Evolutionary conservation across 2,329 filamentous ascomycete species (phyloP).

Genomic region (Mycocentrospora acerina): DNA sequence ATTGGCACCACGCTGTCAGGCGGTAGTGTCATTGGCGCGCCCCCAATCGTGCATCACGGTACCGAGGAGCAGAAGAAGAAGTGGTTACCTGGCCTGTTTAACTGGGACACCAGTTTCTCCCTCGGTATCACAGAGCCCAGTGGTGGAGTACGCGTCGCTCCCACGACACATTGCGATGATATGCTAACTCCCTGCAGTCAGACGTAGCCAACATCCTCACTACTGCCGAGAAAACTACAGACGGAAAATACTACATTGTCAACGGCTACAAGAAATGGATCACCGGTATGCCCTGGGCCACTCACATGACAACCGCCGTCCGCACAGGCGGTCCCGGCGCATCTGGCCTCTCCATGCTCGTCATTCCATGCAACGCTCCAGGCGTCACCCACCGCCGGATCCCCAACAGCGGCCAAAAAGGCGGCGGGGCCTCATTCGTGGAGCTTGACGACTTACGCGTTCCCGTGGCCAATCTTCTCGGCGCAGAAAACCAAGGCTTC

Average conservation of each 20-base stretch:
- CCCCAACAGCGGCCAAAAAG: constrained; percentile 66
- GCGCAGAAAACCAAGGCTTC: constrained; percentile 58
- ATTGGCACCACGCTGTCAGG: constrained; percentile 61
- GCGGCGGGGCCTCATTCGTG: constrained; percentile 61
- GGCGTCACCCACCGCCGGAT: constrained; percentile 60
- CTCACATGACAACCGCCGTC: constrained; percentile 64
- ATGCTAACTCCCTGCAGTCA: constrained; percentile 40
- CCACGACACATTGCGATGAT: not conserved
- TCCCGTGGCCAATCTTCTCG: constrained; percentile 56
- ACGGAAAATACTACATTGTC: constrained; percentile 71
- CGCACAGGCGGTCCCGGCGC: constrained; percentile 59
- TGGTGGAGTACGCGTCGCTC: constrained; percentile 41
- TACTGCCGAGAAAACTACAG: constrained; percentile 68
- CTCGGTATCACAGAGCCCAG: constrained; percentile 66
- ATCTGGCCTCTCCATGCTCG: constrained; percentile 58
- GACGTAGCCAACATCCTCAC: constrained; percentile 66
- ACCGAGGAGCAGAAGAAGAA: constrained; percentile 59
- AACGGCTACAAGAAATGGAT: constrained; percentile 71
- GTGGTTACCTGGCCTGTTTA: constrained; percentile 62
- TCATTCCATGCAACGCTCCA: constrained; percentile 54
- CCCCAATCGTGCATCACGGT: constrained; percentile 65
- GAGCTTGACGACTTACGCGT: constrained; percentile 59
- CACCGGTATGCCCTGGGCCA: constrained; percentile 62
- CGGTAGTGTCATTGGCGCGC: constrained; percentile 63
- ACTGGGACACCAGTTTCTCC: constrained; percentile 62